Base-by-base conservation (phyloP, 805 yeast genomes). In the Candida corydali region DNA sequence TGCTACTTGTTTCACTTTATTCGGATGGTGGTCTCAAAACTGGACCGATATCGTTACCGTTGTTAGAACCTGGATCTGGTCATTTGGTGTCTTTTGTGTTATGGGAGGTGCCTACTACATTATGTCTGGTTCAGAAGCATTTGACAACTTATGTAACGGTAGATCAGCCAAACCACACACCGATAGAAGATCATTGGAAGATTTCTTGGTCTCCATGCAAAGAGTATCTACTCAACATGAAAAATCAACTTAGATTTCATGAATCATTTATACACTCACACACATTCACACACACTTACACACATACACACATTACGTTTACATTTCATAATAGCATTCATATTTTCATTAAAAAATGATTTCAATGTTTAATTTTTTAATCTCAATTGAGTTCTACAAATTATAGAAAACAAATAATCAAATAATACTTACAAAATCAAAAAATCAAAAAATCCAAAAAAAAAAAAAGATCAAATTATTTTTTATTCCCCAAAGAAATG, bases 1-100 rank as follows among this genome's bases (percentile, higher is more conserved):
- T 56, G 95, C 96, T 51, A 88, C 96, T 46, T 76, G 85, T 79
- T 88, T 87, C 81, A 73, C 87, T 57, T 69, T 87, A 61, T 88
- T 86, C 80, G 96, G 96, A 56, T 88, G 95, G 96, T 87, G 94
- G 91, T 83, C 94, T 51, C 95, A 86, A 70, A 88, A 88, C 81
- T 86, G 93, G 88, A 88, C 91, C 65, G 95, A 91, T 71, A 82
- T 88, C 53, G 96, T 88, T 54, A 81, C 96, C 40, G 94, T 88
- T 63, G 89, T 82, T 65, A 83, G 96, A 77, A 79, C 84, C 69
- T 88, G 93, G 93, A 70, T 88, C 63, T 87, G 86, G 86, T 87
- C 96, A 46, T 83, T 88, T 75, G 96, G 96, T 78, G 82, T 85
- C 70, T 88, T 88, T 91, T 88, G 95, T 77, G 78, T 82, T 69